phyloP scores from a whole-genome alignment of 2,329 filamentous ascomycete genomes.

The Fusarium aywerte region DNA sequence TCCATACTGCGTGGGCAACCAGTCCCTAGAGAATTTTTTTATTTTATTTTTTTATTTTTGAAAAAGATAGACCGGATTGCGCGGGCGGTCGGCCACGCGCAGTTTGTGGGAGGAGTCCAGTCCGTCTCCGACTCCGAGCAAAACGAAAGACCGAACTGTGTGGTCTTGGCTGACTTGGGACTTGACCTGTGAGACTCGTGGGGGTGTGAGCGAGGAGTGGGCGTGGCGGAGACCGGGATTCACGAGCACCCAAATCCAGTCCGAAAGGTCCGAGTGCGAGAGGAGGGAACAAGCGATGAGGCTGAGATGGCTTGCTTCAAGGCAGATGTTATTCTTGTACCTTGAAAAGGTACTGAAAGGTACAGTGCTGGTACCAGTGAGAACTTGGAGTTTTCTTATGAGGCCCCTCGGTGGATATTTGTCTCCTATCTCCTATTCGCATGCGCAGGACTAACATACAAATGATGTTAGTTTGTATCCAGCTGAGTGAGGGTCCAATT shows the following conservation, averaged over 20 bases:
- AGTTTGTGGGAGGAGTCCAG: slow-evolving; percentile 36
- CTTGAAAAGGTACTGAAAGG: neutral
- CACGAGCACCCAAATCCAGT: slow-evolving; percentile 18
- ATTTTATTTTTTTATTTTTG: too few relatives aligned
- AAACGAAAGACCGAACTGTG: slow-evolving; percentile 27
- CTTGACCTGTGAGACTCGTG: slow-evolving; percentile 18
- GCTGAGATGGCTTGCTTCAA: slow-evolving; percentile 28
- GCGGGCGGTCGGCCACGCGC: slow-evolving; percentile 44
- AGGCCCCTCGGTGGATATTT: slow-evolving; percentile 28
- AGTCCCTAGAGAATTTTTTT: slow-evolving; percentile 36
- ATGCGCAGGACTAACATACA: slow-evolving; percentile 21
- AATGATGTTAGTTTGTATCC: slow-evolving; percentile 27
- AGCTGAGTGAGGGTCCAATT: slow-evolving; percentile 28
- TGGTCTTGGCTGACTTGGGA: slow-evolving; percentile 33
- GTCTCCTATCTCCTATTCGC: slow-evolving; percentile 23
- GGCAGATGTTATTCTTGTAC: slow-evolving; percentile 5
- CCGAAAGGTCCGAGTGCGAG: slow-evolving; percentile 40
- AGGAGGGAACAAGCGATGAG: slow-evolving; percentile 21
- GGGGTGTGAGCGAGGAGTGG: slow-evolving; percentile 35
- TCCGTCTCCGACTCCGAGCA: slow-evolving; percentile 40
- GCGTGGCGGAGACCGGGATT: slow-evolving; percentile 36
- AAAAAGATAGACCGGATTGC: slow-evolving; percentile 33
- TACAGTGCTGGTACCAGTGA: slow-evolving; percentile 9
- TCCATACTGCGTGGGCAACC: slow-evolving; percentile 50
- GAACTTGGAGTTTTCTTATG: slow-evolving; percentile 19